Base-by-base conservation (phyloP, 2,329 filamentous ascomycete species). In the Ceratocystiopsis sp. region DNA sequence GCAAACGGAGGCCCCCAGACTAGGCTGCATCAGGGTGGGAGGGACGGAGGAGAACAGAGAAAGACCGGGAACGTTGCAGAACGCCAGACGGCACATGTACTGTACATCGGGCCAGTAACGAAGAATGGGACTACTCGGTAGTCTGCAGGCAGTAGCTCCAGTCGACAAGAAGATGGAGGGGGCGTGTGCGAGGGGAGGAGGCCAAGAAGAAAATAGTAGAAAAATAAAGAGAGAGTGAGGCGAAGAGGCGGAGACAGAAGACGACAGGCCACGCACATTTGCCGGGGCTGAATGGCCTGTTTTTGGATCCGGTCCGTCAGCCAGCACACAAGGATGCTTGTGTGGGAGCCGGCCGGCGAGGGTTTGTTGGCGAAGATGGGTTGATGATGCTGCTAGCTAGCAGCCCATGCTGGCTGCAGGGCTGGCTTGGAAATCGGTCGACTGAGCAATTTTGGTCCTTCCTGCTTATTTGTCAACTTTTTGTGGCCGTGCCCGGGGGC, bases 1-100 rank as follows among this genome's bases (percentile, higher is more conserved):
- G 9, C 19, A 48, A 48, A 48, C 46, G 44, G 44, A 44, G 46
- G 25, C 42, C 43, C 21, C 42, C 42, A 42, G 46, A 44, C 17
- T 21, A 21, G 21, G 21, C 21, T 21, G 21, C 21, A 4, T 40
- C 44, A 44, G 38, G 42, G 34, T 42, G 37, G 32, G 12, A 35
- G 37, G 37, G 25, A 37, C 21, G 21, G 21, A 38, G 16, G 21
- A 36, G 13, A 10, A 40, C 37, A 11, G 37, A 38, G 15, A n/a
- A 38, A 37, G 21, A 4, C 21, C 21, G 21, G 21, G 21, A 21
- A 4, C 21, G 21, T 21, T 21, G 21, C 21, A 21, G 21, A 41
- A n/a, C 14, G n/a, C 35, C 15, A 37, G 42, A 36, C 38, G 42
- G 42, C 39, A n/a, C 40, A 43, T 40, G 46, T 48, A 48, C 46